Base-by-base conservation (phyloP, 2,329 filamentous ascomycete species). In the Calonectria fujianensis region DNA sequence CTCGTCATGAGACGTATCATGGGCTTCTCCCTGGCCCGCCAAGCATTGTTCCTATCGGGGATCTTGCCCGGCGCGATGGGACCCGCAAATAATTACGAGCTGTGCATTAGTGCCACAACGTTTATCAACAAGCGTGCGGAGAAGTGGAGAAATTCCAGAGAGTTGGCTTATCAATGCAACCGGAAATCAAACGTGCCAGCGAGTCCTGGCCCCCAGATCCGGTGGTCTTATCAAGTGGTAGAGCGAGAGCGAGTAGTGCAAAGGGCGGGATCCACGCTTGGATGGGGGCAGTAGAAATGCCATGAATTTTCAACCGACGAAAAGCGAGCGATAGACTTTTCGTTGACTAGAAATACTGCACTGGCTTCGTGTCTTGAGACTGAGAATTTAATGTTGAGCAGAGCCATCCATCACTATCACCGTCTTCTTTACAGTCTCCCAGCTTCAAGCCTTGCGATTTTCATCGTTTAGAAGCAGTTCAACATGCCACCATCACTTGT, bases 71-170 rank as follows among this genome's bases (percentile, higher is more conserved):
- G n/a, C 27, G 32, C 20, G 54, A 35, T 37, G 13, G 13, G 54
- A 37, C 54, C 54, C 54, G 54, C 54, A 61, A 61, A 61, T 61
- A 61, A 61, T 37, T 61, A 61, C 54, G 54, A 61, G 54, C 54
- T 61, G 10, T 61, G 54, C 54, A 61, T 61, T 61, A 61, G 54
- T 39, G 45, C 54, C 10, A n/a, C 16, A 61, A 27, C 11, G 20
- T 61, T 61, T 61, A 61, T 61, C 54, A 61, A 37, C 32, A 39
- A 61, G 54, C 32, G 32, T 61, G 54, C 35, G 54, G 54, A 32
- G 54, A 39, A 37, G 54, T 39, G 54, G 54, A 39, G 54, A 37
- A 32, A 1, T 14, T 39, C 54, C 35, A 61, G n/a, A 11, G 8
- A 14, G 29, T 14, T n/a, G 32, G 54, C 54, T 61, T 61, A 61